These are phyloP conservation scores for Rhodotorula sp. DNA, from an alignment of 1,284 basidiomycete species.

Conservation along the genomic window DNA sequence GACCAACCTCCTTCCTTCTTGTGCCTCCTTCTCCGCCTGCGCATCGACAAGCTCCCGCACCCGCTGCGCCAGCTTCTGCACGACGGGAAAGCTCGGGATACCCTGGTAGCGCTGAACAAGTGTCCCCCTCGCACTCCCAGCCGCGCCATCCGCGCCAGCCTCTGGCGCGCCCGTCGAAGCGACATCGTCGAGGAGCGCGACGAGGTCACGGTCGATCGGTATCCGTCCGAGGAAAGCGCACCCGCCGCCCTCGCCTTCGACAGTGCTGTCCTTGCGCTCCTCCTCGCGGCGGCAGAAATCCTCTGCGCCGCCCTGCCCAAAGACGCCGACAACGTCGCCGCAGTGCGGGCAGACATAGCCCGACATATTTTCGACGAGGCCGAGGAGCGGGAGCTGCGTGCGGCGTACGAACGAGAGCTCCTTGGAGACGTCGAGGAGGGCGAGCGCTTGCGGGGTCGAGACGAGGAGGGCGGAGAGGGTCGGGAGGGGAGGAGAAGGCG, in stretches of 20 bases:
- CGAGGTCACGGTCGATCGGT: conserved; percentile 91
- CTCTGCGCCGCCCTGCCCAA: conserved; percentile 90
- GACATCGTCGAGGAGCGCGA: conserved; percentile 78
- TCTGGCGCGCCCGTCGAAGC: conserved; percentile 37
- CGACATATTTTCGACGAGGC: conserved; percentile 98
- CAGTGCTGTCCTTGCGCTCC: conserved; percentile 22
- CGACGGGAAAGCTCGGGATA: conserved; percentile 53
- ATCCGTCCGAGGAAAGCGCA: conserved; percentile 78
- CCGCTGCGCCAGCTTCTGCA: conserved; percentile 49
- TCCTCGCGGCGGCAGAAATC: conserved; percentile 52
- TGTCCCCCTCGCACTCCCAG: too few species aligned
- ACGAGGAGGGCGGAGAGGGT: conserved; percentile 74
- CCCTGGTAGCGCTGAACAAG: conserved; percentile 52
- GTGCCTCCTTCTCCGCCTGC: conserved; percentile 16
- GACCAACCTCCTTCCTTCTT: background rate
- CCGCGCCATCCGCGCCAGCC: background rate
- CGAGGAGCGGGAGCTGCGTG: conserved; percentile 82
- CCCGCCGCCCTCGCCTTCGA: conserved; percentile 47
- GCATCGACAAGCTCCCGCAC: conserved; percentile 46
- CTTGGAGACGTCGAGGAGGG: conserved; percentile 91
- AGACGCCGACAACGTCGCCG: conserved; percentile 89
- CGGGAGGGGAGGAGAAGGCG: conserved; percentile 30
- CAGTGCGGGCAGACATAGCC: conserved; percentile 88
- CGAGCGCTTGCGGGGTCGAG: conserved; percentile 96
- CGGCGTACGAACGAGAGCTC: conserved; percentile 91